A percentile compares a stretch with the other conserved stretches of the same genome.
Evolutionary conservation across 225 moss, liverwort and hornwort species (phyloP).

Genomic region (Pleurozium schreberi): DNA sequence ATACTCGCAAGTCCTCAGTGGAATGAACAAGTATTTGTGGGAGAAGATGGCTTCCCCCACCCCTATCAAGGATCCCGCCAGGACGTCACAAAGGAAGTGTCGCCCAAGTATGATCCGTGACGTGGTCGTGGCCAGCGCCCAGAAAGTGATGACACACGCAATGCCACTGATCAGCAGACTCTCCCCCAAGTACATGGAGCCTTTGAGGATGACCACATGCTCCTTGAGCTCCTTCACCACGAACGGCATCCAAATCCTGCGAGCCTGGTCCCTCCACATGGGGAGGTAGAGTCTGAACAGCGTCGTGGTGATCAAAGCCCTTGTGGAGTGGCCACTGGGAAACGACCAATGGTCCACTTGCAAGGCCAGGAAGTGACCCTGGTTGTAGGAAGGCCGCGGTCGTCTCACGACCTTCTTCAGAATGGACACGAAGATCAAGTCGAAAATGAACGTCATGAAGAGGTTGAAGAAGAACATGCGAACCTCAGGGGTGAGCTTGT

Average conservation of each 20-base stretch:
- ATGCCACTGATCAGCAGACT: constrained; percentile 7
- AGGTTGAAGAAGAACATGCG: constrained; percentile 72
- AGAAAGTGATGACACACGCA: background rate
- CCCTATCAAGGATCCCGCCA: constrained; percentile 39
- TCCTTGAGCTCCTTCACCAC: background rate
- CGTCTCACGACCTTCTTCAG: constrained; percentile 51
- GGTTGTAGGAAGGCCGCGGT: constrained; percentile 59
- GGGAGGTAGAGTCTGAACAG: constrained; percentile 50
- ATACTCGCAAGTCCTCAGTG: constrained; percentile 18
- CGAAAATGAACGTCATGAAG: constrained; percentile 48
- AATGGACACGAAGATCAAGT: constrained; percentile 48
- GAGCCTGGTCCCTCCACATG: constrained; percentile 42
- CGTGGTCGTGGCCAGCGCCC: constrained; percentile 60
- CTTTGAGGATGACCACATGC: background rate
- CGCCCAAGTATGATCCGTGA: constrained; percentile 70
- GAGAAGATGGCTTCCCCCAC: constrained; percentile 44
- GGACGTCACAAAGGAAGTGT: constrained; percentile 72
- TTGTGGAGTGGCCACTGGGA: constrained; percentile 75
- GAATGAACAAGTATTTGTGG: constrained; percentile 37
- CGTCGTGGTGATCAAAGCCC: constrained; percentile 49
- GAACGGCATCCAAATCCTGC: constrained; percentile 16
- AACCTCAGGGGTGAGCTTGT: constrained; percentile 34
- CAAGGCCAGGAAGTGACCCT: constrained; percentile 21
- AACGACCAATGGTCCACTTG: constrained; percentile 72
- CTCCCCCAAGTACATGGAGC: constrained; percentile 16